Percentiles rank a stretch among this genome's conserved stretches.
Conservation (phyloP, 2,329 filamentous ascomycete genomes). For the Ilyonectria robusta region DNA sequence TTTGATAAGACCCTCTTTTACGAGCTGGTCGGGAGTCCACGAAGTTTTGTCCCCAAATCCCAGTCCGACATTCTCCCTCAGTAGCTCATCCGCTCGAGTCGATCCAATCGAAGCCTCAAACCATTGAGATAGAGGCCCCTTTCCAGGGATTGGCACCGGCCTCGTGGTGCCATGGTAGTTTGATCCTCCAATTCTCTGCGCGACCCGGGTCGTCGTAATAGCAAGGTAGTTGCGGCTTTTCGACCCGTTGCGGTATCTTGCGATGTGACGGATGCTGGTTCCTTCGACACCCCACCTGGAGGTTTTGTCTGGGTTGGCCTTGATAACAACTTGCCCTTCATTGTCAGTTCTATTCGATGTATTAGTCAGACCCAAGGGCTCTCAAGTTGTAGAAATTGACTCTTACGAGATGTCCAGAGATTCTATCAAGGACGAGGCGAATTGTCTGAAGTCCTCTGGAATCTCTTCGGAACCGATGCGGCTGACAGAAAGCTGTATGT, state of each 20-base stretch:
- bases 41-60: constrained; percentile 44
- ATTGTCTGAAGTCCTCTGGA: constrained; percentile 33
- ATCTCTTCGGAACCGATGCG: constrained; percentile 29
- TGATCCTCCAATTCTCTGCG: constrained; percentile 21
- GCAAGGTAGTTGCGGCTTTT: constrained; percentile 38
- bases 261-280: constrained; percentile 41
- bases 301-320: constrained; percentile 21
- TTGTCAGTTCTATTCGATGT: constrained; percentile 26
- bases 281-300: constrained; percentile 33
- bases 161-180: constrained; percentile 32
- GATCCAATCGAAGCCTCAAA: constrained; percentile 51
- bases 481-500: constrained; percentile 46
- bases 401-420: constrained; percentile 47
- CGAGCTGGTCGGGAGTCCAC: constrained; percentile 46
- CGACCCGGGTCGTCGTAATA: constrained; percentile 41
- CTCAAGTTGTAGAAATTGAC: not conserved
- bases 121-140: constrained; percentile 40
- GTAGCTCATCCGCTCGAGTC: constrained; percentile 23
- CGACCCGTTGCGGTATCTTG: constrained; percentile 35
- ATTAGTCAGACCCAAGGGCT: constrained; percentile 17
- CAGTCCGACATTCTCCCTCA: constrained; percentile 47
- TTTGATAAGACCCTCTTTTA: constrained; percentile 40
- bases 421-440: constrained; percentile 40
- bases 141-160: constrained; percentile 15
- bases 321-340: constrained; percentile 36